Evolutionary conservation across 2,329 filamentous ascomycete genomes (phyloP).

Genomic region (Lachnellula subtilissima): DNA sequence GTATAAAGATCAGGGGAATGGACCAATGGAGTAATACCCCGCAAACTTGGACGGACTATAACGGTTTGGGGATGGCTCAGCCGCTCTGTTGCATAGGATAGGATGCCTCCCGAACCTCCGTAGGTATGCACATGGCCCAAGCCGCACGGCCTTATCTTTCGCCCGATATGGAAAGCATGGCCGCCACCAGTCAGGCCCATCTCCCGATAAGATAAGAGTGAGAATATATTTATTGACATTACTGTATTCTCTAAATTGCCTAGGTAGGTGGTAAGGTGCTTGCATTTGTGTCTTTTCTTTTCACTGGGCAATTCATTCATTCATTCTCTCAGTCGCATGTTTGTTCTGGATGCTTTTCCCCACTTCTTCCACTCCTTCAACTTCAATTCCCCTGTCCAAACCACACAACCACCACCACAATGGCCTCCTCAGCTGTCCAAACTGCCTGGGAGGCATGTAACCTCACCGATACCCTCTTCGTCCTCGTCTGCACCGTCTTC

Average conservation of each 20-base stretch:
- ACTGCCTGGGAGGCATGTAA: constrained; percentile 46
- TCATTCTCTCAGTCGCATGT: too few relatives aligned
- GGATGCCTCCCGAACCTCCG: too few relatives aligned
- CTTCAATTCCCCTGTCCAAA: not conserved
- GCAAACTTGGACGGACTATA: not conserved
- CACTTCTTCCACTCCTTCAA: not conserved
- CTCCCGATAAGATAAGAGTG: not conserved
- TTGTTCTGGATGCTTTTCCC: not conserved
- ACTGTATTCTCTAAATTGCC: too few relatives aligned
- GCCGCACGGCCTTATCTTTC: constrained; percentile 10
- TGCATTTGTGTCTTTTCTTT: too few relatives aligned
- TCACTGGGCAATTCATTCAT: too few relatives aligned
- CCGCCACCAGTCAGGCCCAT: not conserved
- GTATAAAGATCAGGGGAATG: too few relatives aligned
- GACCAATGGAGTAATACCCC: not conserved
- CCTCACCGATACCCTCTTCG: constrained; percentile 48
- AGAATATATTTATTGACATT: too few relatives aligned
- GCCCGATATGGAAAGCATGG: constrained; percentile 3
- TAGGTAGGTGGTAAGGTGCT: too few relatives aligned
- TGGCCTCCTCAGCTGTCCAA: constrained; percentile 31
- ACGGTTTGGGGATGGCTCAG: not conserved
- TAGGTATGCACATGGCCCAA: not conserved
- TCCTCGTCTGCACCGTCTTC: constrained; percentile 52
- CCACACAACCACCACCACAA: not conserved
- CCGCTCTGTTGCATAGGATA: not conserved